Base-by-base conservation (phyloP, 345 rosid species). In the Pistacia integerrima region DNA sequence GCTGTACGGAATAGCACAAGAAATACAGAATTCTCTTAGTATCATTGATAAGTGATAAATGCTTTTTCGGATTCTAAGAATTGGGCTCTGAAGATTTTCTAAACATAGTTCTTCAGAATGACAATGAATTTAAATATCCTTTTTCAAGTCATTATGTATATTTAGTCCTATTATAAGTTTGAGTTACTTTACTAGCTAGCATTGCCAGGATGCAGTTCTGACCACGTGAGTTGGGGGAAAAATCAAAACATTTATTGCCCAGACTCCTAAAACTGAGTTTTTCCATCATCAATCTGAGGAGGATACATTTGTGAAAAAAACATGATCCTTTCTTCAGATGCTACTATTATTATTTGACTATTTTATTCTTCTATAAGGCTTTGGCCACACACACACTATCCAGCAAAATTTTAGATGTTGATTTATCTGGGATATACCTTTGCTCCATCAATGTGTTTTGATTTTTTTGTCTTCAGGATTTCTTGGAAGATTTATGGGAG, bases 401-500 rank as follows among this genome's bases (percentile, higher is more conserved):
- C 18, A 70, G 22, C 55, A 16, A 33, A 46, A 52, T 20, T 16
- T 74, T 68, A 18, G 20, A 36, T 72, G 16, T 59, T 60, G 46
- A 36, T 57, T 51, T 38, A 20, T 17, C 48, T 25, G 5, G 18
- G 70, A 18, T 52, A 14, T 10, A 33, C 10, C 68, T 80, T 28
- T 72, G 52, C 64, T 60, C 38, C n/a, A 54, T 81, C 76, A 57
- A 70, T 62, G 30, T 79, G 72, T 69, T 17, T 12, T 58, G 5
- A 18, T 66, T 11, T 30, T 30, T 30, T 5, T 73, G 61, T 46
- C 68, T 77, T 77, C 86, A 97, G 99, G 98, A 94, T 84, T 92
- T 94, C 76, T 84, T 97, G 91, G 99, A 97, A 88, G 99, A 92
- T 85, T 79, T 94, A 49, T 94, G 91, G 94, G 88, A 66, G 76